Base-by-base conservation (phyloP, 371 early-diverging fungal species). In the Mortierella sp. region DNA sequence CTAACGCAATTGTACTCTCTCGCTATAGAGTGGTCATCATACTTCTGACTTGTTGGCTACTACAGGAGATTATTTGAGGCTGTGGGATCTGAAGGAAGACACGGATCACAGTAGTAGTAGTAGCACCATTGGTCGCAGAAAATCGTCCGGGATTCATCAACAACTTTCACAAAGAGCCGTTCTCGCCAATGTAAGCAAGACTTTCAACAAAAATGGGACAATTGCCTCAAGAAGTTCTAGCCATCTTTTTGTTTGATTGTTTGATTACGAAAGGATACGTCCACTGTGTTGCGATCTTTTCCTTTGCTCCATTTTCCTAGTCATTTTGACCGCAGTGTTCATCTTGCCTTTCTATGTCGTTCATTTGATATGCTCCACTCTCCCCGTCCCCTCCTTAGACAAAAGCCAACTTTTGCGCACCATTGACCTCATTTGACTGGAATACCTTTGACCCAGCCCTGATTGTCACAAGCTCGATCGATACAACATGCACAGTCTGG, bases 401-500 rank as follows among this genome's bases (percentile, higher is more conserved):
- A 14, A 86, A 91, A 83, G 83, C 91, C 67, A 92, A 93, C 61
- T 91, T 91, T 65, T 88, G 88, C 55, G 96, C 98, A 1, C 99
- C 98, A 15, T 72, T 98, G 26, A 98, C 99, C 1, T 93, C 96
- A 9, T 95, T 99, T 81, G 99, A 98, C 84, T 98, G 99, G 98
- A 97, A 95, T 81, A 92, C 93, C 67, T 83, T 88, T 1, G 94
- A 97, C 74, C 92, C 95, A 12, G 85, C 89, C 21, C 70, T 97
- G 46, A 85, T 95, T 60, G 95, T 97, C 11, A 96, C 99, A 1
- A 91, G 94, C 30, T 93, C 94, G 64, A 94, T 98, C 53, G 98
- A 99, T 75, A 99, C 99, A 0, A 99, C 99, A 14, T 99, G 99
- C 80, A 97, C 98, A 2, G 93, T 98, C 2, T 99, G 99, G 99